Evolutionary conservation across 2,329 filamentous ascomycete genomes (phyloP), one percentile per base, ranked within the genome.

Genomic region (Daldinia sp.): DNA sequence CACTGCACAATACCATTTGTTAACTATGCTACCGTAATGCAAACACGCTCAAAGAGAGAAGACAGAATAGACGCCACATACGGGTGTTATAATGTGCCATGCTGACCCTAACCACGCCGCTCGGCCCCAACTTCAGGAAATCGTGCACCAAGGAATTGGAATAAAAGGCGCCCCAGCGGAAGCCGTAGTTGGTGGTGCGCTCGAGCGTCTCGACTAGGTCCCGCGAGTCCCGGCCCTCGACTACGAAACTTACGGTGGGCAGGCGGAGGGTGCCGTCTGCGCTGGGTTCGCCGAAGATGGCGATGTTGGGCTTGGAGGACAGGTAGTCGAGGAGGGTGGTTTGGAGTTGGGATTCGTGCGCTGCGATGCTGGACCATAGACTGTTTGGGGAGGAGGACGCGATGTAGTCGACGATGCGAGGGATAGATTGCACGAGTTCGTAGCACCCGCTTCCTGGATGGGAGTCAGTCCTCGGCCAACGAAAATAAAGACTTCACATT

Each of bases 51-150:
- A 11, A 7, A 32, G 29, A 32, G 25, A 10, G n/a, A 37, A 37
- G 13, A 15, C 13, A n/a, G 34, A 37, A 9, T n/a, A 15, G 34
- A 8, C 34, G n/a, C 19, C 8, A 81, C 84, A 80, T 71, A 87
- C 85, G 72, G 2, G 87, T 90, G 69, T 92, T 92, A 72, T 92
- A 92, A 75, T 92, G 89, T 56, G 90, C 83, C 80, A 91, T 81
- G 69, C 87, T 90, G n/a, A 91, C 86, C 65, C 90, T 81, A 3
- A 90, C 82, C 7, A 92, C 84, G 0, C 88, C 90, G 67, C 90
- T 83, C 7, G 83, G 79, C 0, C 79, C 82, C 50, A 90, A 75
- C 0, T 81, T 81, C 34, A 92, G 72, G 0, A 90, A 77, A 1
- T 89, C 85, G 60, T 85, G 78, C 10, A 85, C 79, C 66, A 92